Evolutionary conservation across 495 filamentous ascomycete genomes (phyloP).

Genomic region (Xylaria cubensis): DNA sequence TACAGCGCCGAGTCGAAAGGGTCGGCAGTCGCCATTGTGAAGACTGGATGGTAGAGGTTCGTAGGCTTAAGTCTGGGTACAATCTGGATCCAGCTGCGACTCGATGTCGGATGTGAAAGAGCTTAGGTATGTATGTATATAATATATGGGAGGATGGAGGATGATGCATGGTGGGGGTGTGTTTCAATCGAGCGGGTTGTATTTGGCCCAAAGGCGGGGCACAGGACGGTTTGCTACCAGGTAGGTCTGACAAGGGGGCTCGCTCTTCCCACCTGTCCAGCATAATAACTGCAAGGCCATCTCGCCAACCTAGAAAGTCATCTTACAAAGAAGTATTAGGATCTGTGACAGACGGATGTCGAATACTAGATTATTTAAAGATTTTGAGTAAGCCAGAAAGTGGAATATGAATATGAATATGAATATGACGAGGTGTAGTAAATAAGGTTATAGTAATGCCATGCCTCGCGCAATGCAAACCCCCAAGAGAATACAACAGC

Average conservation of each 20-base stretch:
- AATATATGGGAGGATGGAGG: not conserved
- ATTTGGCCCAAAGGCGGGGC: constrained; percentile 15
- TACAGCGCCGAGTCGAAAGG: constrained; percentile 86
- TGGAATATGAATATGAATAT: not conserved
- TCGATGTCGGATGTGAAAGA: not conserved
- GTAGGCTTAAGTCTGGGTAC: not conserved
- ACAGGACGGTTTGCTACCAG: not conserved
- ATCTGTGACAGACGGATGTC: not conserved
- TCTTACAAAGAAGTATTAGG: not conserved
- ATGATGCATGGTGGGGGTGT: constrained; percentile 23
- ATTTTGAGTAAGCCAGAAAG: not conserved
- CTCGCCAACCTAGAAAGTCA: not conserved
- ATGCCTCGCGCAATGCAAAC: constrained; percentile 9
- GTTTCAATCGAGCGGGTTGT: not conserved
- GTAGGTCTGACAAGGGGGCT: constrained; percentile 3
- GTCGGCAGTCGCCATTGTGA: constrained; percentile 57
- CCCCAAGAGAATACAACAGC: not conserved
- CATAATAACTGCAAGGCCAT: not conserved
- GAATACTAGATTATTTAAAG: not conserved
- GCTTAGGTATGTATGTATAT: not conserved
- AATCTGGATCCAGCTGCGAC: not conserved
- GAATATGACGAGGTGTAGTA: not conserved
- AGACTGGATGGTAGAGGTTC: not conserved
- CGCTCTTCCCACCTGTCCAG: not conserved
- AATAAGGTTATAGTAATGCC: constrained; percentile 10